Percentiles rank a stretch among this genome's conserved stretches.
These are phyloP conservation scores for Mucor ambiguus DNA, from an alignment of 371 early-diverging fungal genomes.

Conservation along the genomic window DNA sequence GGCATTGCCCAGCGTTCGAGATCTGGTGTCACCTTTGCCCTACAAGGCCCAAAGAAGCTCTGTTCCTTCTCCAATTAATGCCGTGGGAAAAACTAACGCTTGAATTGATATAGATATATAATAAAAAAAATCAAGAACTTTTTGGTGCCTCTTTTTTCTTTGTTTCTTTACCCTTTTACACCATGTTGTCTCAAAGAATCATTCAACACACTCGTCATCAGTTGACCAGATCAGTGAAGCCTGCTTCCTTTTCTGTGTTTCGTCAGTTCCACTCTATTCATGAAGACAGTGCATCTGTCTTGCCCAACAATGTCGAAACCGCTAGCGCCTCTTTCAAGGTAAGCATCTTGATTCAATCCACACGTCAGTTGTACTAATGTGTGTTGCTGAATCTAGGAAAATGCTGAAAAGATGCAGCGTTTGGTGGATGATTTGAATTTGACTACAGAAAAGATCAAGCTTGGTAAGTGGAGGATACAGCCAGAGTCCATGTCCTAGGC, in stretches of 20 bases:
- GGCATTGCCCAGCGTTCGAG: neutral
- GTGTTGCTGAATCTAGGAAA: constrained; percentile 64
- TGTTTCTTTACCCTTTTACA: neutral
- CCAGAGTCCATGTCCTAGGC: neutral
- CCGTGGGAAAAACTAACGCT: constrained; percentile 3
- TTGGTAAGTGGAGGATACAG: constrained; percentile 53
- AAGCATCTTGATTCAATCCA: constrained; percentile 1
- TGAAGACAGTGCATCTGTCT: constrained; percentile 43
- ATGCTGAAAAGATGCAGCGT: constrained; percentile 77
- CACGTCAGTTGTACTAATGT: neutral
- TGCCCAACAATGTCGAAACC: constrained; percentile 68
- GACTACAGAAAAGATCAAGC: constrained; percentile 72
- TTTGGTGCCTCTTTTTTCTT: constrained; percentile 4
- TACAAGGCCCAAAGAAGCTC: neutral
- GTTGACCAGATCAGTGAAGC: constrained; percentile 1
- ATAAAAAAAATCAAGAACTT: neutral
- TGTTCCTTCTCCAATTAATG: constrained; percentile 3
- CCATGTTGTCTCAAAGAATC: constrained; percentile 18
- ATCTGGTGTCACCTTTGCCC: constrained; percentile 1
- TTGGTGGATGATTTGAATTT: constrained; percentile 78
- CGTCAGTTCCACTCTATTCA: constrained; percentile 40
- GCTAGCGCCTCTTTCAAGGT: constrained; percentile 86
- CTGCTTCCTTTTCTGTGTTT: constrained; percentile 3
- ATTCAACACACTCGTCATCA: constrained; percentile 13
- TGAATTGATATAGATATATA: neutral